Percentiles rank a stretch among this genome's conserved stretches.
These are phyloP conservation scores for Agrostemma githago DNA, from an alignment of 148 eudicot species.

Conservation along the genomic window DNA sequence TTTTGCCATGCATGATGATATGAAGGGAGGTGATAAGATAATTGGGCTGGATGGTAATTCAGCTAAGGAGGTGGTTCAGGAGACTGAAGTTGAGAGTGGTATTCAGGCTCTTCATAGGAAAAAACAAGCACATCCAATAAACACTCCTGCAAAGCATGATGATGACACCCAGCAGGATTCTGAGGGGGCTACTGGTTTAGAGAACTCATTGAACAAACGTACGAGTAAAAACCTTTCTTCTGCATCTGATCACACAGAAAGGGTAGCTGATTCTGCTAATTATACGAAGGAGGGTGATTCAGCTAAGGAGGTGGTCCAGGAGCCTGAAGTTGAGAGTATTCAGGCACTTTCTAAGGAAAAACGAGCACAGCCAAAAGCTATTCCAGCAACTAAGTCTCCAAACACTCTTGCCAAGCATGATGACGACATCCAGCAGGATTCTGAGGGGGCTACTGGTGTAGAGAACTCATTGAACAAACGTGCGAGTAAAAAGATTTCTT, in stretches of 20 bases:
- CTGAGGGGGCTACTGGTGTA: not conserved
- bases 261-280: slow-evolving; percentile 13
- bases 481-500: not conserved
- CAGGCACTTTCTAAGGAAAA: slow-evolving; percentile 34
- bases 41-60: slow-evolving; percentile 40
- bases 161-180: too few relatives aligned
- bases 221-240: slow-evolving; percentile 1
- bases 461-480: not conserved
- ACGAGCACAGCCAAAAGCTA: slow-evolving; percentile 33
- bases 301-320: slow-evolving; percentile 25
- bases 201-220: not conserved
- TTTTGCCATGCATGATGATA: too few relatives aligned
- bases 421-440: not conserved
- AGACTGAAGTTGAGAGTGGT: slow-evolving; percentile 26
- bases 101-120: slow-evolving; percentile 32
- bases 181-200: not conserved
- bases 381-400: slow-evolving; percentile 27
- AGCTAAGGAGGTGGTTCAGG: slow-evolving; percentile 31
- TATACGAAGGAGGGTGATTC: slow-evolving; percentile 32
- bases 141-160: slow-evolving; percentile 35
- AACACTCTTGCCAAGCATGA: slow-evolving; percentile 37
- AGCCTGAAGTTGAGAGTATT: slow-evolving; percentile 27
- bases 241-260: not conserved
- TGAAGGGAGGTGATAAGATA: slow-evolving; percentile 31
- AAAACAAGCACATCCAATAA: slow-evolving; percentile 32